Evolutionary conservation across 257 asterid genomes (phyloP).

Genomic region (Plantago elongata): DNA sequence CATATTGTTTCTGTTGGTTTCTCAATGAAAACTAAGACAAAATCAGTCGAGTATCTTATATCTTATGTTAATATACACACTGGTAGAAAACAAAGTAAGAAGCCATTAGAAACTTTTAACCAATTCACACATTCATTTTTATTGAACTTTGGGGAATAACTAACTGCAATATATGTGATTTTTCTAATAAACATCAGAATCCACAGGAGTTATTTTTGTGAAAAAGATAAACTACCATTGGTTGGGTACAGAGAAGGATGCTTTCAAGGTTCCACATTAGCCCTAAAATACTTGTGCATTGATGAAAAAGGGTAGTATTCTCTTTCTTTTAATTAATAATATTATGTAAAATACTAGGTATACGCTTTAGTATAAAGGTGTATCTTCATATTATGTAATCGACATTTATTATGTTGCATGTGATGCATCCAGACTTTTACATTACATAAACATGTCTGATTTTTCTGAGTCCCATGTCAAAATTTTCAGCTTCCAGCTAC

Average conservation of each 20-base stretch:
- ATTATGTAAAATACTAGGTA: too few species aligned
- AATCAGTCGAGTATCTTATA: conserved; percentile 1
- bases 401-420: conserved; percentile 12
- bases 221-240: neutral
- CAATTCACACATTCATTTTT: conserved; percentile 1
- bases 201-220: neutral
- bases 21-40: conserved; percentile 17
- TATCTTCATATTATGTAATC: conserved; percentile 2
- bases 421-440: neutral
- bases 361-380: too few species aligned
- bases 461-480: conserved; percentile 20
- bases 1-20: conserved; percentile 11
- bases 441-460: conserved; percentile 2
- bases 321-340: too few species aligned
- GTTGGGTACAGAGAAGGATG: conserved; percentile 2
- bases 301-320: too few species aligned
- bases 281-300: too few species aligned
- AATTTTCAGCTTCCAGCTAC: conserved; percentile 85
- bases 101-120: neutral
- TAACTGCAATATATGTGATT: too few species aligned
- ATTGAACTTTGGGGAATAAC: too few species aligned
- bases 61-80: conserved; percentile 1
- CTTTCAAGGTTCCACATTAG: neutral
- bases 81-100: too few species aligned
- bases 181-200: neutral